Conservation (phyloP, 139 green algal genomes). For the Astrephomene gubernaculifera region DNA sequence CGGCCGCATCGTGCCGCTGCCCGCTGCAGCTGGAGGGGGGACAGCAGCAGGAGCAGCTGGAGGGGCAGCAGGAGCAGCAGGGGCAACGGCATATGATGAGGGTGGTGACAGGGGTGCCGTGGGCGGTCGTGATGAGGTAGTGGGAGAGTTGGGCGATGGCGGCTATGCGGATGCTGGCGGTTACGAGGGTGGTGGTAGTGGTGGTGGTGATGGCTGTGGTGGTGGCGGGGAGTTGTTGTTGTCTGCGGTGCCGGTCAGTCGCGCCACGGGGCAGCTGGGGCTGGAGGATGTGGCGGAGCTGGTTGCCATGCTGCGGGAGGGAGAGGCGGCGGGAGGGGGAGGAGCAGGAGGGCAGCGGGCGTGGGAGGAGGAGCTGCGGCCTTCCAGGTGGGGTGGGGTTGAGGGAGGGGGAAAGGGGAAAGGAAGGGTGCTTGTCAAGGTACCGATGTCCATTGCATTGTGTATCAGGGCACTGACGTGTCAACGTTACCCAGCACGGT, state of each 20-base stretch:
- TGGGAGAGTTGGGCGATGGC: not conserved
- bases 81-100: not conserved
- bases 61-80: not conserved
- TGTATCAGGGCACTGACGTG: too few species aligned
- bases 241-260: constrained; percentile 69
- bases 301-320: constrained; percentile 14
- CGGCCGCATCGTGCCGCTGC: constrained; percentile 19
- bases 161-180: not conserved
- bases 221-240: constrained; percentile 63
- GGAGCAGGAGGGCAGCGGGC: constrained; percentile 78
- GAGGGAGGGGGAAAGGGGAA: not conserved
- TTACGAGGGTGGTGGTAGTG: not conserved
- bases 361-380: constrained; percentile 49
- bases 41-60: not conserved
- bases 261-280: constrained; percentile 48
- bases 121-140: not conserved
- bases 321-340: constrained; percentile 67
- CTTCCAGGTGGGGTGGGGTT: constrained; percentile 41
- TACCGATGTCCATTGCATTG: too few species aligned
- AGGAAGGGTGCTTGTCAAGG: not conserved
- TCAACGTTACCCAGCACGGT: too few species aligned
- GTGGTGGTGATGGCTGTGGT: not conserved
- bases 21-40: not conserved
- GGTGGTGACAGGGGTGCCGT: not conserved
- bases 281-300: constrained; percentile 55